Evolutionary conservation across 2,329 filamentous ascomycete genomes (phyloP).

Genomic region (Sclerotinia glacialis): DNA sequence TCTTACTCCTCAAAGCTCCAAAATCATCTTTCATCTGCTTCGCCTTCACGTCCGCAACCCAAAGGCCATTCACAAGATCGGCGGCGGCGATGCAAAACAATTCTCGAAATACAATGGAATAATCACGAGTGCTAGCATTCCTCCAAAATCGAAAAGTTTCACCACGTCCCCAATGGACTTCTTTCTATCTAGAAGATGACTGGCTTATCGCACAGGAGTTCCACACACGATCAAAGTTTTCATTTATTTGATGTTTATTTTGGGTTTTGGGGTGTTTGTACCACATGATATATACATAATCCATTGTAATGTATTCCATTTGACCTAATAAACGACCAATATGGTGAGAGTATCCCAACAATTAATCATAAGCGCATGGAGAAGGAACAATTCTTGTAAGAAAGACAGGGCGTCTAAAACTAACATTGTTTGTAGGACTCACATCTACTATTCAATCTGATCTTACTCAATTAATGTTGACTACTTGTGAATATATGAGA

Average conservation of each 20-base stretch:
- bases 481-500: background rate
- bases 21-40: conserved; percentile 51
- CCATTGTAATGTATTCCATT: no score
- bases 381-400: background rate
- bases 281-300: no score
- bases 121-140: conserved; percentile 56
- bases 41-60: conserved; percentile 47
- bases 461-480: background rate
- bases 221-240: conserved; percentile 56
- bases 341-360: background rate
- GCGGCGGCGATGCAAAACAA: no score
- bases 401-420: background rate
- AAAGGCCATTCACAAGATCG: no score
- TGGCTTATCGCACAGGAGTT: conserved; percentile 58
- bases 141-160: conserved; percentile 48
- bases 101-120: no score
- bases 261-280: background rate
- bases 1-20: conserved; percentile 55
- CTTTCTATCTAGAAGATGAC: conserved; percentile 56
- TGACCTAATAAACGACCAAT: background rate
- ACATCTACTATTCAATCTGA: background rate
- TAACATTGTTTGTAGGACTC: background rate
- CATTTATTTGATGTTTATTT: background rate
- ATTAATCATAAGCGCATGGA: background rate
- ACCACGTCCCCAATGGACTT: conserved; percentile 56